Evolutionary conservation across 192 early-diverging fungal genomes (phyloP).

Genomic region (Coemansia sp.): DNA sequence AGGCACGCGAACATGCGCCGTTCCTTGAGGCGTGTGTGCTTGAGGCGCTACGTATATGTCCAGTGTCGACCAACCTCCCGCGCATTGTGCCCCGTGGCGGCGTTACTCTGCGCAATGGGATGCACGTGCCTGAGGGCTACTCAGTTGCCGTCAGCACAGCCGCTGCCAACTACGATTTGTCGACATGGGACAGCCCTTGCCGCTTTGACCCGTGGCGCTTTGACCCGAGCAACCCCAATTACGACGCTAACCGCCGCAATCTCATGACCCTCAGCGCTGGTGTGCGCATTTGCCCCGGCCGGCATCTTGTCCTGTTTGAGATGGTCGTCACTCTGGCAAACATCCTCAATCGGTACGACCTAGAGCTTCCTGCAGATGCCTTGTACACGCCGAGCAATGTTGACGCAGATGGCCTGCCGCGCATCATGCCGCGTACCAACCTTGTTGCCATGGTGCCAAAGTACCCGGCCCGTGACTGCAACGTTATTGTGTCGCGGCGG

Average conservation of each 20-base stretch:
- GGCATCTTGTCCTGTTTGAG: slow-evolving; percentile 40
- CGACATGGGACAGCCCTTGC: slow-evolving; percentile 16
- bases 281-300: slow-evolving; percentile 43
- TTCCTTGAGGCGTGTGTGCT: slow-evolving; percentile 43
- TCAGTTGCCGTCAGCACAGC: slow-evolving; percentile 30
- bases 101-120: slow-evolving; percentile 19
- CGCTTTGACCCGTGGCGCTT: slow-evolving; percentile 23
- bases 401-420: slow-evolving; percentile 16
- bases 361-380: slow-evolving; percentile 26
- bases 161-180: slow-evolving; percentile 26
- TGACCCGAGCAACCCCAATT: slow-evolving; percentile 12
- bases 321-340: slow-evolving; percentile 43
- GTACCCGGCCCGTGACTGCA: slow-evolving; percentile 37
- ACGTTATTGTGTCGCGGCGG: slow-evolving; percentile 17
- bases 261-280: slow-evolving; percentile 38
- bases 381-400: slow-evolving; percentile 20
- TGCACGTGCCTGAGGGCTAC: slow-evolving; percentile 29
- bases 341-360: slow-evolving; percentile 43
- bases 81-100: slow-evolving; percentile 41
- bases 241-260: slow-evolving; percentile 26
- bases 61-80: slow-evolving; percentile 37
- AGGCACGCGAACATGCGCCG: slow-evolving; percentile 25
- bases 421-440: slow-evolving; percentile 39
- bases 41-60: slow-evolving; percentile 43
- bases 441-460: slow-evolving; percentile 38